phyloP scores from a whole-genome alignment of 768 basidiomycete genomes.

The Boletus rubescentipes region DNA sequence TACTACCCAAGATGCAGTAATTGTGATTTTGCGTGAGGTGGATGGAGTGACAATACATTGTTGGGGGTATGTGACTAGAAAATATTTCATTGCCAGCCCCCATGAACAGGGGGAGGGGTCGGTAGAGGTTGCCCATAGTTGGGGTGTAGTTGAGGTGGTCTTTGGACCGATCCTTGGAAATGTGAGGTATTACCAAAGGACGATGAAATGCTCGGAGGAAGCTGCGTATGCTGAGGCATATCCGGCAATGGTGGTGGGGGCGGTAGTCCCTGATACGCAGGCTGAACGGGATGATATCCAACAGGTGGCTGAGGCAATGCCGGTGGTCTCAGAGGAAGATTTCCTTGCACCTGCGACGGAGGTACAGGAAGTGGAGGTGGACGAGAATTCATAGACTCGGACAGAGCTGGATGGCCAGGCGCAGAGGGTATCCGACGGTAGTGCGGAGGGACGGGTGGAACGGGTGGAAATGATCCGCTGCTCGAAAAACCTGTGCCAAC shows the following conservation, averaged over 20 bases:
- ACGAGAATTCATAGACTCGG: constrained; percentile 18
- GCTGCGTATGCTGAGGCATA: constrained; percentile 28
- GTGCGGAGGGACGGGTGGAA: constrained; percentile 31
- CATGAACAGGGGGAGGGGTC: constrained; percentile 21
- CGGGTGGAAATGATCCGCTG: constrained; percentile 18
- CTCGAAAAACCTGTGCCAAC: constrained; percentile 15
- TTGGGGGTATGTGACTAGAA: constrained; percentile 11
- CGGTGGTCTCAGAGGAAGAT: constrained; percentile 40
- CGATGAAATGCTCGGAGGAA: constrained; percentile 24
- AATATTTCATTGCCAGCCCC: constrained; percentile 27
- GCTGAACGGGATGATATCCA: constrained; percentile 43
- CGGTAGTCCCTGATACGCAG: constrained; percentile 36
- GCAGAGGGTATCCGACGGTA: constrained; percentile 33
- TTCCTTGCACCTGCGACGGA: constrained; percentile 24
- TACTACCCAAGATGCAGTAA: constrained; percentile 13
- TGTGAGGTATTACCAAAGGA: constrained; percentile 30
- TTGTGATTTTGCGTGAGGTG: constrained; percentile 11
- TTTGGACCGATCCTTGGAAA: constrained; percentile 42
- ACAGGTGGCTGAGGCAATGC: constrained; percentile 53
- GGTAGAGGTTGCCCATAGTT: constrained; percentile 34
- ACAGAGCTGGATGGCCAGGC: constrained; percentile 24
- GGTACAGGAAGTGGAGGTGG: constrained; percentile 30
- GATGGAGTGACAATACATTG: constrained; percentile 16
- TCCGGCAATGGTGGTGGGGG: constrained; percentile 35
- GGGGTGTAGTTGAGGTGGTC: constrained; percentile 35